Conservation (phyloP, 768 basidiomycete genomes). For the Gloeopeniophorella convolvens region DNA sequence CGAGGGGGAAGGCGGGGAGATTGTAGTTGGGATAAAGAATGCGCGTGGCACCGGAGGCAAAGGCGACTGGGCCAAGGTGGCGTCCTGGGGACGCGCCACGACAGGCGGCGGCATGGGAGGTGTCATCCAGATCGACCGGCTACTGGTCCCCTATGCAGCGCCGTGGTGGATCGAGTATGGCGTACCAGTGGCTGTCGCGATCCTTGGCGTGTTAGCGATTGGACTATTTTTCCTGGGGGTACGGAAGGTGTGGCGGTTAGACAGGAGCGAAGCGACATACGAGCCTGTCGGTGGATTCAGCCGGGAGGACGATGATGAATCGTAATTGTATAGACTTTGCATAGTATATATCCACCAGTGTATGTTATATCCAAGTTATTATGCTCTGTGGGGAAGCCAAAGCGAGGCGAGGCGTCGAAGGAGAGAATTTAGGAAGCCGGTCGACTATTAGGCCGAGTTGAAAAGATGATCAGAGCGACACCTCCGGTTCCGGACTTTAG, state of each 20-base stretch:
- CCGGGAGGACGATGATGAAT: conserved; percentile 43
- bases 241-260: conserved; percentile 60
- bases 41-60: conserved; percentile 59
- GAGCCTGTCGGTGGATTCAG: conserved; percentile 84
- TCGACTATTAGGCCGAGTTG: no score
- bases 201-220: conserved; percentile 53
- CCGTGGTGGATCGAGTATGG: conserved; percentile 80
- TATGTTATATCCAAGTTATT: neutral
- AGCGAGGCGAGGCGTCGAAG: no score
- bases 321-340: conserved; percentile 12
- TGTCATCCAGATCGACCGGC: conserved; percentile 78
- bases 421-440: no score
- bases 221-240: conserved; percentile 70
- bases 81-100: conserved; percentile 73
- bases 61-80: conserved; percentile 57
- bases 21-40: conserved; percentile 66
- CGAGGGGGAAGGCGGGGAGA: conserved; percentile 38
- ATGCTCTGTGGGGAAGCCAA: no score
- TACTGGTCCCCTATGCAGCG: conserved; percentile 82
- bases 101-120: conserved; percentile 72
- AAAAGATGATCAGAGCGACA: no score
- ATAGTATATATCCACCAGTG: conserved; percentile 4
- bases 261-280: conserved; percentile 80
- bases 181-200: conserved; percentile 54
- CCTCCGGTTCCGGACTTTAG: no score